Base-by-base conservation (phyloP, 2,329 filamentous ascomycete genomes). In the Hypoxylon sp. region DNA sequence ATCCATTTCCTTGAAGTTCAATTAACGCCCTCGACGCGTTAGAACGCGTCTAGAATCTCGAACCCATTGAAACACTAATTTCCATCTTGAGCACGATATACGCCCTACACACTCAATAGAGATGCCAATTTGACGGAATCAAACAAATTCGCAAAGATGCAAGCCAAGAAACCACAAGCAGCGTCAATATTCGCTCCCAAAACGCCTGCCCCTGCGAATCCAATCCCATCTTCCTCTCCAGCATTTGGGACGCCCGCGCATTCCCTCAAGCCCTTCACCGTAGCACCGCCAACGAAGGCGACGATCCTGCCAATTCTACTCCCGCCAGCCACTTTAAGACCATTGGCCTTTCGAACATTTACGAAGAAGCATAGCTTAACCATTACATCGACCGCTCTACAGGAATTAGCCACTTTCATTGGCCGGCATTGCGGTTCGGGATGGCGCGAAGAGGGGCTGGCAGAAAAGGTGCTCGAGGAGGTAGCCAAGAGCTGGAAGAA, bases 311-410 rank as follows among this genome's bases (percentile, higher is more conserved):
- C 95, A 3, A 95, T 99, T 55, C 82, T 96, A 29, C 87, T 99
- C 3, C 93, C 94, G 3, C 90, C 93, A 0, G 86, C 92, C 8
- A 96, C 91, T 0, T 79, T 99, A 35, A 84, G 96, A 61, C 94
- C 95, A 2, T 82, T 98, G 17, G 96, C 95, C 7, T 98, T 99
- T 71, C 87, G 95, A 42, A 96, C 91, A 0, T 96, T 99, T 66
- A 99, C 95, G 1, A 97, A 97, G 75, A 99, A 98, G 72, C 92
- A 99, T 77, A 96, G 94, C 67, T 81, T 99, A 53, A 98, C 93
- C 0, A 85, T 99, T 49, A 93, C 91, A 6, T 95, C 94, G 0
- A 87, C 92, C 0, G 92, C 95, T 0, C 79, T 99, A 4, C 88
- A 94, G 73, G 86, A 90, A 42, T 82, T 99, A 26, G 93, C 95